These are phyloP conservation scores for Mucor saturninus DNA, from an alignment of 371 early-diverging fungal genomes.

Conservation along the genomic window DNA sequence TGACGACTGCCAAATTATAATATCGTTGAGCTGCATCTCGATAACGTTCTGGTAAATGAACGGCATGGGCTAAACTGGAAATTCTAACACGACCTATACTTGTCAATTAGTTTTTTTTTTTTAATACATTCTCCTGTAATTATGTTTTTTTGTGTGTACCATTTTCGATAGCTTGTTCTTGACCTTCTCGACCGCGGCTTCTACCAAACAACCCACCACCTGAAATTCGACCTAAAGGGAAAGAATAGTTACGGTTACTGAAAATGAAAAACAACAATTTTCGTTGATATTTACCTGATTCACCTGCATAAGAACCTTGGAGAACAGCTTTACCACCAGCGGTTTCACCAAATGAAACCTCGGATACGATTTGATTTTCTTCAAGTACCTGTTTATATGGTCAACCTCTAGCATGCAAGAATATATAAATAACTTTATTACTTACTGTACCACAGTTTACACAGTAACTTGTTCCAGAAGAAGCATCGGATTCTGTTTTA, in stretches of 20 bases:
- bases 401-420: background rate
- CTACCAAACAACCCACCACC: constrained; percentile 61
- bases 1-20: constrained; percentile 91
- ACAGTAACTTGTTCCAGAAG: constrained; percentile 69
- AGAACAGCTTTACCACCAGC: constrained; percentile 85
- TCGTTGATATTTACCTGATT: constrained; percentile 38
- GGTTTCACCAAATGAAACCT: constrained; percentile 92
- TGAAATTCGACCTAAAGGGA: constrained; percentile 54
- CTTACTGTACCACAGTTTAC: constrained; percentile 69
- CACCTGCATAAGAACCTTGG: constrained; percentile 76
- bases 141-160: constrained; percentile 34
- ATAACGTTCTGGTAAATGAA: constrained; percentile 77
- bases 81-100: constrained; percentile 62
- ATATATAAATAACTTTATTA: background rate
- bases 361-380: constrained; percentile 94
- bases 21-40: constrained; percentile 90
- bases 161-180: constrained; percentile 73
- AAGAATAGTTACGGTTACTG: background rate
- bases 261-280: background rate
- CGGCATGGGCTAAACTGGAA: constrained; percentile 67
- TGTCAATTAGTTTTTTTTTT: background rate
- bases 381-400: constrained; percentile 80
- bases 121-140: background rate
- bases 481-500: constrained; percentile 43
- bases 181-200: constrained; percentile 61